These are phyloP conservation scores for Jamesozyma piceae DNA, from an alignment of 805 yeast genomes.

Conservation along the genomic window DNA sequence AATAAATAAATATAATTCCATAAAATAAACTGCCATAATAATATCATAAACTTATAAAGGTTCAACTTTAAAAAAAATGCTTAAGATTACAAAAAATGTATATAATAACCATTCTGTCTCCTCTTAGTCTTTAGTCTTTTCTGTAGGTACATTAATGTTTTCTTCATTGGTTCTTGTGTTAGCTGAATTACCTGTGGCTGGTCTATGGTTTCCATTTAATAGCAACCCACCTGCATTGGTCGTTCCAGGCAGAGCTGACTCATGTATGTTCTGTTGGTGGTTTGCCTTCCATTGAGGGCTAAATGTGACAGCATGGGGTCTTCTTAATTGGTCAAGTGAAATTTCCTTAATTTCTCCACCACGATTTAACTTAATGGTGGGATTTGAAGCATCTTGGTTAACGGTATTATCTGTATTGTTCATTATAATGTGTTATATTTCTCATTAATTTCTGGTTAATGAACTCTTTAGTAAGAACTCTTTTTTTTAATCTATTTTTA, in stretches of 20 bases:
- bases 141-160: neutral
- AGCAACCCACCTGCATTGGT: constrained; percentile 18
- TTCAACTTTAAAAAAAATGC: neutral
- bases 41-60: neutral
- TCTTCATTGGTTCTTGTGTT: neutral
- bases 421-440: neutral
- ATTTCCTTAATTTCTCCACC: constrained; percentile 19
- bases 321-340: constrained; percentile 15
- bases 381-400: neutral
- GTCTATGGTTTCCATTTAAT: constrained; percentile 20
- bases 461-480: no score
- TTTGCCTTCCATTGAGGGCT: constrained; percentile 3
- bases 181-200: neutral
- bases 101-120: neutral
- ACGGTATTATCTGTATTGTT: neutral
- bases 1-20: no score
- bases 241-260: neutral
- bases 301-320: constrained; percentile 19
- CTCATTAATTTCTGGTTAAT: no score
- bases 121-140: neutral
- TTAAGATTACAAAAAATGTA: neutral
- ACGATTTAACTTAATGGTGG: constrained; percentile 12
- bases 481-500: neutral
- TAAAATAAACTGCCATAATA: neutral
- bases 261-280: neutral